Conservation (phyloP, 2,329 filamentous ascomycete genomes). For the Gnomoniopsis sp. region DNA sequence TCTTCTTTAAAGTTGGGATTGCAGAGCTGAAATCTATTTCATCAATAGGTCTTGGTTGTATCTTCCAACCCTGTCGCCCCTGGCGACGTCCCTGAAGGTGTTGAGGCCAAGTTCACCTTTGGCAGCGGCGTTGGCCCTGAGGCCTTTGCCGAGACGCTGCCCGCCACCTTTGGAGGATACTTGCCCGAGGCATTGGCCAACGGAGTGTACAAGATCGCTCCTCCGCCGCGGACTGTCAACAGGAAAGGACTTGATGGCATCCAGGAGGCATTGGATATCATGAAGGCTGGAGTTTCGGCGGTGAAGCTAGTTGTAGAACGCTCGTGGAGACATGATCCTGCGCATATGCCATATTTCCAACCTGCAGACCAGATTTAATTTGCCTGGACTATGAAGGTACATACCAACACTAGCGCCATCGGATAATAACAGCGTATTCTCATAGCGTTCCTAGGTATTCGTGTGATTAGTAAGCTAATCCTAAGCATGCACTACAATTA, state of each 20-base stretch:
- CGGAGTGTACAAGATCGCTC: slow-evolving; percentile 12
- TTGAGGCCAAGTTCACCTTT: slow-evolving; percentile 16
- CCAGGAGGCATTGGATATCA: slow-evolving; percentile 14
- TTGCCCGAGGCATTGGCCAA: slow-evolving; percentile 13
- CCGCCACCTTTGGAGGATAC: slow-evolving; percentile 15
- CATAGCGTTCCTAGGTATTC: too few species aligned
- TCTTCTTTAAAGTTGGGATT: too few species aligned
- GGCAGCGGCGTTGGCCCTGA: slow-evolving; percentile 24
- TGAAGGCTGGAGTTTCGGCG: slow-evolving; percentile 1
- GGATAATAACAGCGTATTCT: too few species aligned
- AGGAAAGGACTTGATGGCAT: slow-evolving; percentile 13
- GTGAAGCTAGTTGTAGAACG: slow-evolving; percentile 15
- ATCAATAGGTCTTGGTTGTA: neutral
- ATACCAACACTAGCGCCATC: too few species aligned
- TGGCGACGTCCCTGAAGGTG: slow-evolving; percentile 3
- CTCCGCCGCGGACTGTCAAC: slow-evolving; percentile 10
- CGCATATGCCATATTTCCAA: too few species aligned
- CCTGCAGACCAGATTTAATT: too few species aligned
- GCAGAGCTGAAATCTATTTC: too few species aligned
- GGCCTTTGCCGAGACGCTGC: neutral
- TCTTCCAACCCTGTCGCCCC: slow-evolving; percentile 6
- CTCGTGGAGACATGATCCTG: too few species aligned
- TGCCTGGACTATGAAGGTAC: too few species aligned
- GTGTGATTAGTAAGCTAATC: too few species aligned
- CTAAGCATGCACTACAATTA: too few species aligned